These are phyloP conservation scores for Amanita rimosa DNA, from an alignment of 768 basidiomycete species.

Conservation along the genomic window DNA sequence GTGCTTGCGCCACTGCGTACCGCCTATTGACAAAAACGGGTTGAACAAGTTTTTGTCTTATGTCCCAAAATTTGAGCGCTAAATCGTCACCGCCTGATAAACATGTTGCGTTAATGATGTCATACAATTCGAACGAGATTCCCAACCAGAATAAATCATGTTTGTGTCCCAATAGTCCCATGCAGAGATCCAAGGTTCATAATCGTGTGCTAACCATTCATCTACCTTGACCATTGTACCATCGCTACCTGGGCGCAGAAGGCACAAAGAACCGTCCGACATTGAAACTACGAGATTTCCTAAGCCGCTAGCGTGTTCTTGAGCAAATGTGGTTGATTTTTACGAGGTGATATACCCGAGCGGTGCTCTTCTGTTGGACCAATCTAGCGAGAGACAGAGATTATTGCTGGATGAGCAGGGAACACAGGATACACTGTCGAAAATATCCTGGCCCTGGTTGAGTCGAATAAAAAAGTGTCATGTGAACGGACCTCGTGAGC, in stretches of 20 bases:
- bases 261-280: slow-evolving; percentile 67
- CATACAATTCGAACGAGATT: not conserved
- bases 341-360: slow-evolving; percentile 25
- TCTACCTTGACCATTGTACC: slow-evolving; percentile 32
- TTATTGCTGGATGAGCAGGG: slow-evolving; percentile 40
- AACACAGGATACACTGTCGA: slow-evolving; percentile 30
- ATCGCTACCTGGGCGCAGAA: slow-evolving; percentile 39
- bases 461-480: not conserved
- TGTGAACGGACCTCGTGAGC: slow-evolving; percentile 24
- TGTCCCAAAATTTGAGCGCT: slow-evolving; percentile 85
- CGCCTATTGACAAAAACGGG: slow-evolving; percentile 68
- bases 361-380: slow-evolving; percentile 62
- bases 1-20: slow-evolving; percentile 20
- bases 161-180: slow-evolving; percentile 84
- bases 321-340: not conserved
- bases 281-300: slow-evolving; percentile 69
- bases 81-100: slow-evolving; percentile 83
- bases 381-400: slow-evolving; percentile 88
- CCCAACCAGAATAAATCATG: slow-evolving; percentile 73
- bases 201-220: slow-evolving; percentile 83
- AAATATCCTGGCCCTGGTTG: slow-evolving; percentile 20
- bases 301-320: slow-evolving; percentile 22
- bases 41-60: slow-evolving; percentile 44
- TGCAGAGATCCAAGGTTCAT: slow-evolving; percentile 88
- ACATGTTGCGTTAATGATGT: not conserved